Evolutionary conservation across 371 early-diverging fungal genomes (phyloP).

Genomic region (Umbelopsis sp.): DNA sequence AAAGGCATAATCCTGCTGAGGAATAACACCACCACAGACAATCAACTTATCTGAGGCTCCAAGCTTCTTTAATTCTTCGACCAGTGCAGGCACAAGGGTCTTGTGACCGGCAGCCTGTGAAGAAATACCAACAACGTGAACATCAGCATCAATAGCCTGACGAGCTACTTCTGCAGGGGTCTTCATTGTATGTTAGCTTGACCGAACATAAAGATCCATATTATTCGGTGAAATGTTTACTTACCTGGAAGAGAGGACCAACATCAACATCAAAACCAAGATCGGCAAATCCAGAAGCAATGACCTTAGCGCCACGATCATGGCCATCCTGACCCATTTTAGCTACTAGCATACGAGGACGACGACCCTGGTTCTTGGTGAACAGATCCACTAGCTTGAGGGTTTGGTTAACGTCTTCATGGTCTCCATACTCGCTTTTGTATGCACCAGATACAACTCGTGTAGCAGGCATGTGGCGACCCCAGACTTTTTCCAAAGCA

Average conservation of each 20-base stretch:
- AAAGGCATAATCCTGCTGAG: conserved; percentile 82
- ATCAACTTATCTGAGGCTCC: conserved; percentile 74
- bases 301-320: conserved; percentile 88
- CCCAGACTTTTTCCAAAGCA: conserved; percentile 80
- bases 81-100: conserved; percentile 77
- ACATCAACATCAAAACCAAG: conserved; percentile 90
- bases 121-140: conserved; percentile 84
- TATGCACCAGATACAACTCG: conserved; percentile 85
- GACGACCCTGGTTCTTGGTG: conserved; percentile 68
- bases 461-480: conserved; percentile 76
- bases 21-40: conserved; percentile 85
- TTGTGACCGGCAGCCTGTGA: conserved; percentile 89
- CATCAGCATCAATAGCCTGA: conserved; percentile 86
- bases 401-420: conserved; percentile 64
- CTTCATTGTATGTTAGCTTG: conserved; percentile 23
- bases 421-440: conserved; percentile 75
- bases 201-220: background rate
- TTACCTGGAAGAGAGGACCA: conserved; percentile 80
- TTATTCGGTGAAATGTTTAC: background rate
- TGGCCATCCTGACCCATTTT: conserved; percentile 95
- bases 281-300: conserved; percentile 86
- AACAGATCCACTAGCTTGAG: conserved; percentile 62
- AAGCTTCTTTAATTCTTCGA: conserved; percentile 71
- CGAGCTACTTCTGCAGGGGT: conserved; percentile 86
- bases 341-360: conserved; percentile 83